phyloP scores from a whole-genome alignment of 2,329 filamentous ascomycete species.

The Beauveria australis region DNA sequence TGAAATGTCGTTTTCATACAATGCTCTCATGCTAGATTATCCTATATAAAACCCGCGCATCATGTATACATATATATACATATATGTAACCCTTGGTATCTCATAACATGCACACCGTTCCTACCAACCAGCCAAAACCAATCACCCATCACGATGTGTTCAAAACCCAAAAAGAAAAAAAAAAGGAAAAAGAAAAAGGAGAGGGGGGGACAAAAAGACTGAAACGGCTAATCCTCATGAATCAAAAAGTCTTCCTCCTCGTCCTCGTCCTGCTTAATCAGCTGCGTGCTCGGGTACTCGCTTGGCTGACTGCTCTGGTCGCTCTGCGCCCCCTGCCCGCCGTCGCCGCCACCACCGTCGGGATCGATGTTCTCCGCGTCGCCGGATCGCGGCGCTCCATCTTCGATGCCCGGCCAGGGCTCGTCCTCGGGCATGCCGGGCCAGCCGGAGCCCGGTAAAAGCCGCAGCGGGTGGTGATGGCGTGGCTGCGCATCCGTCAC shows the following conservation, averaged over 20 bases:
- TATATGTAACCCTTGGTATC: background rate
- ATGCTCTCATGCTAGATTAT: background rate
- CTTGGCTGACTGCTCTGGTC: constrained; percentile 43
- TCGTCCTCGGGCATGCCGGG: constrained; percentile 41
- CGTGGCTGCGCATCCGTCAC: constrained; percentile 17
- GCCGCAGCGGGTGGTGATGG: constrained; percentile 15
- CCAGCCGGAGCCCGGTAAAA: constrained; percentile 20
- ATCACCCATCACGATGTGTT: background rate
- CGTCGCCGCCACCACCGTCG: constrained; percentile 11
- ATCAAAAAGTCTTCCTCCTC: constrained; percentile 26
- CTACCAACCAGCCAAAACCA: background rate
- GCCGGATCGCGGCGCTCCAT: constrained; percentile 21
- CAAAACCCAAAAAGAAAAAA: background rate
- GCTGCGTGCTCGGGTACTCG: constrained; percentile 47
- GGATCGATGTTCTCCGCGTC: constrained; percentile 47
- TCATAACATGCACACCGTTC: background rate
- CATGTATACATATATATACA: background rate
- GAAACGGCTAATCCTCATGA: constrained; percentile 28
- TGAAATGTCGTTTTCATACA: background rate
- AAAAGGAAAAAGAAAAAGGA: background rate
- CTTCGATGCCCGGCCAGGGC: constrained; percentile 49
- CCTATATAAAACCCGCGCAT: background rate
- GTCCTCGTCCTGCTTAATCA: constrained; percentile 28
- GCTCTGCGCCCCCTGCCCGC: constrained; percentile 26
- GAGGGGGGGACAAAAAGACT: background rate